phyloP scores from a whole-genome alignment of 441 rosid species.

The Populus hybrid region DNA sequence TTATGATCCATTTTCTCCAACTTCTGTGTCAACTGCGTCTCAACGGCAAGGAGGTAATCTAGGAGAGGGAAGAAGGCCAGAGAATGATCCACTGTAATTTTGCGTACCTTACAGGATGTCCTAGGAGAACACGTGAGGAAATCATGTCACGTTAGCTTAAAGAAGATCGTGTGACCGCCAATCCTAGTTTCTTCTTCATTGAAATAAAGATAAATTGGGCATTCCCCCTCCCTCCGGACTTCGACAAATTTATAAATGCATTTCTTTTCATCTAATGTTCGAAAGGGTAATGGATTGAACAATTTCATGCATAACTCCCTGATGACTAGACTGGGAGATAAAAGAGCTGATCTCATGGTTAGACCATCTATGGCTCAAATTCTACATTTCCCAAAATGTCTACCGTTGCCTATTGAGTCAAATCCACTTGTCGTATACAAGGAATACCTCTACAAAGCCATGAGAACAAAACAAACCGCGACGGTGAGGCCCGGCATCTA shows the following conservation, averaged over 20 bases:
- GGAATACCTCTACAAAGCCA: neutral
- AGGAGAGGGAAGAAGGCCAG: constrained; percentile 33
- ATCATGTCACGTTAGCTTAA: too few relatives aligned
- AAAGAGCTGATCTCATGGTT: neutral
- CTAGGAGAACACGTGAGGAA: too few relatives aligned
- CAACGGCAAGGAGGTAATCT: constrained; percentile 38
- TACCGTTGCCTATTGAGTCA: too few relatives aligned
- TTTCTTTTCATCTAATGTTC: too few relatives aligned
- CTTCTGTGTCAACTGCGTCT: constrained; percentile 39
- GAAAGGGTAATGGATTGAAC: constrained; percentile 10
- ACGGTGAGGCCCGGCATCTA: neutral
- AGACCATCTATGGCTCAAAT: neutral
- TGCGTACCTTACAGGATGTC: too few relatives aligned
- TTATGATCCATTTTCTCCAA: constrained; percentile 90
- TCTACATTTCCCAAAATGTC: too few relatives aligned
- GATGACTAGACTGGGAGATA: neutral
- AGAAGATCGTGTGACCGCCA: too few relatives aligned
- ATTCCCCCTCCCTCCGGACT: too few relatives aligned
- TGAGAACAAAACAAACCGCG: neutral
- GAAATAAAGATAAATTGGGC: too few relatives aligned
- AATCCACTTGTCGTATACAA: neutral
- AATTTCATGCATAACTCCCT: neutral
- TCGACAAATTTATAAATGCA: too few relatives aligned
- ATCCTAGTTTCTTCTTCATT: too few relatives aligned
- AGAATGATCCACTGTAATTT: constrained; percentile 34